These are phyloP conservation scores for Epichloe elymi DNA, from an alignment of 2,329 filamentous ascomycete genomes.

Conservation along the genomic window DNA sequence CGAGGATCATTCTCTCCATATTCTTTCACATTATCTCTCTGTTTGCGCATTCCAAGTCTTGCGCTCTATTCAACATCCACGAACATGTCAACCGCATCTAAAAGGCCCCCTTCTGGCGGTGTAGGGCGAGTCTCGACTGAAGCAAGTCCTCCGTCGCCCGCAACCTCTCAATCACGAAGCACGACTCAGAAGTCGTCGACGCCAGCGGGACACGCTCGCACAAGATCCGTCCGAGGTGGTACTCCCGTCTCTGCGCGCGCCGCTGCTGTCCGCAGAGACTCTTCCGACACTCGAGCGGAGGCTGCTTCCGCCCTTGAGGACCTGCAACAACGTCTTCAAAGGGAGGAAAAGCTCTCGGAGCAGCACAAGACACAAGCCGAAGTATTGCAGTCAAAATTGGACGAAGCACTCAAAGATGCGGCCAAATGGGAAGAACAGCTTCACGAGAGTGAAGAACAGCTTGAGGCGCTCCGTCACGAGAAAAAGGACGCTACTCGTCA, in stretches of 20 bases:
- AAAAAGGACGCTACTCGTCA: slow-evolving; percentile 73
- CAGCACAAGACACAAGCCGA: slow-evolving; percentile 75
- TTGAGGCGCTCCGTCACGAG: slow-evolving; percentile 70
- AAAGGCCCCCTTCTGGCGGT: slow-evolving; percentile 37
- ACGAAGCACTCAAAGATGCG: slow-evolving; percentile 75
- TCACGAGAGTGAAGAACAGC: slow-evolving; percentile 74
- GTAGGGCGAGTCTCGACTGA: slow-evolving; percentile 32
- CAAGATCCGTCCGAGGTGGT: slow-evolving; percentile 50
- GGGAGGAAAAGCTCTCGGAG: slow-evolving; percentile 65
- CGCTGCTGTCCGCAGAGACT: slow-evolving; percentile 47
- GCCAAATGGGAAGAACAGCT: slow-evolving; percentile 74
- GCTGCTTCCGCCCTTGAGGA: slow-evolving; percentile 70
- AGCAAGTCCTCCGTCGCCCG: slow-evolving; percentile 17
- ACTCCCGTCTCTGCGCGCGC: slow-evolving; percentile 63
- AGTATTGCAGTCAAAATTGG: slow-evolving; percentile 71
- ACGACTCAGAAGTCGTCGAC: slow-evolving; percentile 31
- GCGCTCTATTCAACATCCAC: slow-evolving; percentile 1
- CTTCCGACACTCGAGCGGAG: slow-evolving; percentile 64
- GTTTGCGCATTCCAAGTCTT: background rate
- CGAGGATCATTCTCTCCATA: background rate
- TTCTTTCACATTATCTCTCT: background rate
- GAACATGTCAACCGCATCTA: slow-evolving; percentile 39
- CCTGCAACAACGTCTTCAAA: slow-evolving; percentile 67
- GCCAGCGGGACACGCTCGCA: slow-evolving; percentile 33
- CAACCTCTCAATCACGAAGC: slow-evolving; percentile 25